phyloP scores from a whole-genome alignment of 2,329 filamentous ascomycete species.

The Clonostachys sp. region DNA sequence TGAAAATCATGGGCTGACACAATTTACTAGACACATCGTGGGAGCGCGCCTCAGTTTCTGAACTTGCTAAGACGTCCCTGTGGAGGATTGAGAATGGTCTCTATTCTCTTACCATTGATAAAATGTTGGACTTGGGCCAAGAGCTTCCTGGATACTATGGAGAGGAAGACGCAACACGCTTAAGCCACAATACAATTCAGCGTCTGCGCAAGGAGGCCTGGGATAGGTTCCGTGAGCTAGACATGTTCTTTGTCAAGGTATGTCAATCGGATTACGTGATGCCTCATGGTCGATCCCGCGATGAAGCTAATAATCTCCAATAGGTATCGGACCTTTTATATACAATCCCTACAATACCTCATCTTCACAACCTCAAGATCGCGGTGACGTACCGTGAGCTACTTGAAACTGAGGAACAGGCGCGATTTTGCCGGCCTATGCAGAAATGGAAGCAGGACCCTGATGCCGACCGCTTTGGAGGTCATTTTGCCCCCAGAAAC shows the following conservation, averaged over 20 bases:
- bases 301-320: not conserved
- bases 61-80: constrained; percentile 51
- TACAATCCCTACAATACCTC: constrained; percentile 51
- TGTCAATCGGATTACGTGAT: constrained; percentile 5
- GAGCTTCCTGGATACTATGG: constrained; percentile 49
- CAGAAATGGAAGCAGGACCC: constrained; percentile 58
- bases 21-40: constrained; percentile 47
- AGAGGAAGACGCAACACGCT: constrained; percentile 32
- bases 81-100: constrained; percentile 54
- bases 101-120: constrained; percentile 47
- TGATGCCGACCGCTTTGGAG: constrained; percentile 42
- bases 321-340: constrained; percentile 60
- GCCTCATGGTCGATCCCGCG: not conserved
- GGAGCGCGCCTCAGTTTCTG: constrained; percentile 48
- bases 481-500: constrained; percentile 46
- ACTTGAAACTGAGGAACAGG: constrained; percentile 42
- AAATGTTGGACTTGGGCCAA: constrained; percentile 46
- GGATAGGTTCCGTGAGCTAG: constrained; percentile 49
- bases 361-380: constrained; percentile 51
- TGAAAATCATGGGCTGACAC: too few relatives aligned
- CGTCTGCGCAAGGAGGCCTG: constrained; percentile 43
- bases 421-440: constrained; percentile 31
- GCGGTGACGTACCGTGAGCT: constrained; percentile 57
- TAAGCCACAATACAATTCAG: constrained; percentile 37
- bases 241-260: constrained; percentile 67